These are phyloP conservation scores for Cercospora berteroae DNA, from an alignment of 2,329 filamentous ascomycete genomes.

Conservation along the genomic window DNA sequence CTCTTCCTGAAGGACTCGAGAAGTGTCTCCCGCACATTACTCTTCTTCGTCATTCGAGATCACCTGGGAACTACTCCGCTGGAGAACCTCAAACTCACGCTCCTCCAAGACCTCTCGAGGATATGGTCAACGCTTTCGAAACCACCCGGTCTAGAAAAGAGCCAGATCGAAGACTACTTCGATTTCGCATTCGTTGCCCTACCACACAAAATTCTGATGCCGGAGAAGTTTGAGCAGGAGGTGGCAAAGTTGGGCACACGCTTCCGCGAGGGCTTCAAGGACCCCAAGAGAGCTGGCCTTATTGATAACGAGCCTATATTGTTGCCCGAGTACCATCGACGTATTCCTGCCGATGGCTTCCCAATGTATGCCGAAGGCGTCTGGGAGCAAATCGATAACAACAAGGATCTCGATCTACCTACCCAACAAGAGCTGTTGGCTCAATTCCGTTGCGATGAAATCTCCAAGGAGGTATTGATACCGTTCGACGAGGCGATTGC, in stretches of 20 bases:
- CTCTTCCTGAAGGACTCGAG: slow-evolving; percentile 94
- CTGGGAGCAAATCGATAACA: slow-evolving; percentile 98
- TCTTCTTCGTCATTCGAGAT: slow-evolving; percentile 98
- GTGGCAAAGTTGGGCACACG: slow-evolving; percentile 75
- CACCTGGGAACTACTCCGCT: slow-evolving; percentile 91
- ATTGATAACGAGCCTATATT: slow-evolving; percentile 79
- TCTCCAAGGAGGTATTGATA: slow-evolving; percentile 80
- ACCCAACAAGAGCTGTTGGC: slow-evolving; percentile 96
- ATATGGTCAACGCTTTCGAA: slow-evolving; percentile 95
- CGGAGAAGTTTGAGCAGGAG: slow-evolving; percentile 81
- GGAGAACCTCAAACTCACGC: slow-evolving; percentile 81
- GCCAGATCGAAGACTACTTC: slow-evolving; percentile 93
- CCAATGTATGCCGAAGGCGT: slow-evolving; percentile 88
- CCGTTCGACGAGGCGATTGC: slow-evolving; percentile 77
- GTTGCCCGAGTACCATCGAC: slow-evolving; percentile 87
- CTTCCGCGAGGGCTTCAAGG: slow-evolving; percentile 78
- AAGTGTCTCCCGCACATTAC: slow-evolving; percentile 83
- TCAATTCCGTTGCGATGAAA: slow-evolving; percentile 97
- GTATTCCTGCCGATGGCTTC: slow-evolving; percentile 97
- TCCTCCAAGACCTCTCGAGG: slow-evolving; percentile 84
- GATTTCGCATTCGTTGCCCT: slow-evolving; percentile 96
- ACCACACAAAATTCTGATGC: slow-evolving; percentile 94
- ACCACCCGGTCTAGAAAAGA: slow-evolving; percentile 80
- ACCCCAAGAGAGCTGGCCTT: slow-evolving; percentile 60
- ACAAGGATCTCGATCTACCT: slow-evolving; percentile 94